phyloP scores from a whole-genome alignment of 805 yeast genomes.

The Candida cerambycidarum region DNA sequence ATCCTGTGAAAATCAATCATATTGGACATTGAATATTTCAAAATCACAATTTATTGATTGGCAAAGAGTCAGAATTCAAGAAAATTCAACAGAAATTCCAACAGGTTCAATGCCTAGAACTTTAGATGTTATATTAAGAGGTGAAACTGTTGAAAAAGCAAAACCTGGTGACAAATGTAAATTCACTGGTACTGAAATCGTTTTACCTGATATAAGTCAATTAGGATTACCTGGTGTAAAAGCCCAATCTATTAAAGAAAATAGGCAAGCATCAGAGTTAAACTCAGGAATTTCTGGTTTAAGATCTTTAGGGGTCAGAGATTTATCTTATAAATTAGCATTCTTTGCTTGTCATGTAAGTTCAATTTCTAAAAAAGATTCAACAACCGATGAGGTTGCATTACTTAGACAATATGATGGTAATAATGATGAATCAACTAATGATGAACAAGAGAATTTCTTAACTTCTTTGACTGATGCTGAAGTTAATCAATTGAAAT shows the following conservation, averaged over 20 bases:
- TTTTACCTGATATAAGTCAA: slow-evolving; percentile 91
- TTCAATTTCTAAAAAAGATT: slow-evolving; percentile 48
- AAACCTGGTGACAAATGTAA: slow-evolving; percentile 96
- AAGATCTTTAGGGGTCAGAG: slow-evolving; percentile 89
- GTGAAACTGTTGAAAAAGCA: slow-evolving; percentile 92
- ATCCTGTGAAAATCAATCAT: slow-evolving; percentile 79
- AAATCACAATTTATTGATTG: slow-evolving; percentile 91
- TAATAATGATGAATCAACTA: slow-evolving; percentile 19
- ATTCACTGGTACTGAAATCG: slow-evolving; percentile 93
- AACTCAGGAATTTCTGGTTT: slow-evolving; percentile 88
- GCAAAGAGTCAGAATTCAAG: slow-evolving; percentile 95
- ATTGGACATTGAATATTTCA: slow-evolving; percentile 80
- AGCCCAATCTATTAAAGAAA: slow-evolving; percentile 75
- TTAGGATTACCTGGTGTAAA: slow-evolving; percentile 93
- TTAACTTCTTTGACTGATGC: slow-evolving; percentile 74
- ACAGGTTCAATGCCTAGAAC: slow-evolving; percentile 99
- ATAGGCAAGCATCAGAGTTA: slow-evolving; percentile 64
- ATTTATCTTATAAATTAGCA: slow-evolving; percentile 86
- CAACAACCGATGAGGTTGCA: slow-evolving; percentile 23
- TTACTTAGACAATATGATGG: slow-evolving; percentile 29
- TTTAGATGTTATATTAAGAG: slow-evolving; percentile 85
- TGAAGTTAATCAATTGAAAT: slow-evolving; percentile 80
- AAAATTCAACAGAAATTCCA: slow-evolving; percentile 94
- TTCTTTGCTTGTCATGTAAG: slow-evolving; percentile 89
- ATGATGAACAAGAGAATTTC: slow-evolving; percentile 77